Conservation (phyloP, 139 green algal species). For the Gonium pectorale region DNA sequence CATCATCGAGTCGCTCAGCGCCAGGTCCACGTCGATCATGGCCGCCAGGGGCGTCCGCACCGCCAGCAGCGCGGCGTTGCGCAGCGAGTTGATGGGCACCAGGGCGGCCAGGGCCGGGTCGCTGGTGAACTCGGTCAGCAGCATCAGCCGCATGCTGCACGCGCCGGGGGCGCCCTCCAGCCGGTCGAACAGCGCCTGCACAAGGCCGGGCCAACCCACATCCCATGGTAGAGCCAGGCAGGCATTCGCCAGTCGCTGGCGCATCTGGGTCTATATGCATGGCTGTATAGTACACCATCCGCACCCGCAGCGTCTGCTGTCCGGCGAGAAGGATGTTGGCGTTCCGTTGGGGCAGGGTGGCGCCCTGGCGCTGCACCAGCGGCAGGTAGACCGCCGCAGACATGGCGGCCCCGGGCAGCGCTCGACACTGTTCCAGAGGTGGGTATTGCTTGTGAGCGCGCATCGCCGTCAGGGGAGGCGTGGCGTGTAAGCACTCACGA, state of each 20-base stretch:
- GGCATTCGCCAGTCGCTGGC: too few relatives aligned
- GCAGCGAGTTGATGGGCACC: slow-evolving; percentile 59
- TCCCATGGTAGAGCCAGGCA: neutral
- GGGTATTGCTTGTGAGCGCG: too few relatives aligned
- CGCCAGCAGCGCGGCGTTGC: slow-evolving; percentile 56
- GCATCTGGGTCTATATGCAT: too few relatives aligned
- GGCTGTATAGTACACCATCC: too few relatives aligned
- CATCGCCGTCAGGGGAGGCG: too few relatives aligned
- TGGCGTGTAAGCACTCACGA: too few relatives aligned
- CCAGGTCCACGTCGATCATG: slow-evolving; percentile 58
- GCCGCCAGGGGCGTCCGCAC: slow-evolving; percentile 44
- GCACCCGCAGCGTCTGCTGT: slow-evolving; percentile 4
- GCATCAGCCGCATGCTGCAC: slow-evolving; percentile 42
- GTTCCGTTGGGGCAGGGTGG: neutral
- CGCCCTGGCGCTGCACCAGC: slow-evolving; percentile 10
- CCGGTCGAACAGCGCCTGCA: neutral
- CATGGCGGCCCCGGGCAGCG: neutral
- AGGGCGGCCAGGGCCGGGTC: slow-evolving; percentile 50
- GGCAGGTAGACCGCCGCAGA: slow-evolving; percentile 22
- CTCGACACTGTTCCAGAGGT: neutral
- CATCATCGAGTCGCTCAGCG: slow-evolving; percentile 26
- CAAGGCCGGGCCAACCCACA: neutral
- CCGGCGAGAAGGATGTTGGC: neutral
- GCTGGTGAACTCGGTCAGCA: slow-evolving; percentile 46
- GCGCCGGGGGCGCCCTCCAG: neutral